Evolutionary conservation across 345 rosid species (phyloP).

Genomic region (Gossypium thurberi): DNA sequence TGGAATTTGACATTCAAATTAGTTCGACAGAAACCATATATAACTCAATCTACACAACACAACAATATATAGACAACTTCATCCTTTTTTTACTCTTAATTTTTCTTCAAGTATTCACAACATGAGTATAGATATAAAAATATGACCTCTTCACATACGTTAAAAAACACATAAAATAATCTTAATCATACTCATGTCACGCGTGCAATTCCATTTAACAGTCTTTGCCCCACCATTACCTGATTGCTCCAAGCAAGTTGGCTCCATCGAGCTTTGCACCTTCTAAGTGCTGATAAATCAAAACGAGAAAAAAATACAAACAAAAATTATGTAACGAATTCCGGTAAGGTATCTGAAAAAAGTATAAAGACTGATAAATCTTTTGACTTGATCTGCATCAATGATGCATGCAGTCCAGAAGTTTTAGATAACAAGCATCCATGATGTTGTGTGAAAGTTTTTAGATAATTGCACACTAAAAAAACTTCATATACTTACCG

Average conservation of each 20-base stretch:
- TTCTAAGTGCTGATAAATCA: slow-evolving; percentile 55
- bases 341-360: background rate
- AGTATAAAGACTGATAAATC: background rate
- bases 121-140: background rate
- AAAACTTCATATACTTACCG: slow-evolving; percentile 42
- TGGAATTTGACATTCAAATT: background rate
- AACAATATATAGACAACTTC: too few relatives aligned
- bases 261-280: slow-evolving; percentile 87
- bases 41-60: too few relatives aligned
- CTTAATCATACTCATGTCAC: too few relatives aligned
- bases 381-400: background rate
- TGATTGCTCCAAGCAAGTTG: slow-evolving; percentile 65
- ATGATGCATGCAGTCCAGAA: too few relatives aligned
- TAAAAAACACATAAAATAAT: background rate
- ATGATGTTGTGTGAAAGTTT: too few relatives aligned
- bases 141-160: background rate
- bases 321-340: background rate
- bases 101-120: too few relatives aligned
- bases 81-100: too few relatives aligned
- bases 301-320: background rate
- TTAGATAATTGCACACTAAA: background rate
- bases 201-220: background rate
- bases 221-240: slow-evolving; percentile 24
- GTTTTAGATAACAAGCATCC: too few relatives aligned
- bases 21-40: background rate